Base-by-base conservation (phyloP, 192 early-diverging fungal species). In the Coemansia sp. region DNA sequence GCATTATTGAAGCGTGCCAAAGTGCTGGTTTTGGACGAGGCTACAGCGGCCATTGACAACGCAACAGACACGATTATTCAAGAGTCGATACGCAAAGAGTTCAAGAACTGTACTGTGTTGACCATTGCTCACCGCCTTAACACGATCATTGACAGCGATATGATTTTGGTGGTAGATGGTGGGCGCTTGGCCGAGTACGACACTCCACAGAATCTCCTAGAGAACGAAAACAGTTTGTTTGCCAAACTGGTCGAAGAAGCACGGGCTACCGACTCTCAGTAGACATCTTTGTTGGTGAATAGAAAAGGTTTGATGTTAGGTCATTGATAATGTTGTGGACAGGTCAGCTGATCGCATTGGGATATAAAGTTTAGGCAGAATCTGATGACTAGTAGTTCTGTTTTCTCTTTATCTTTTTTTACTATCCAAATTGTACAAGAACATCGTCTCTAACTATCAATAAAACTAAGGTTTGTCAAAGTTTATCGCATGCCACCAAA, bases 1-100 rank as follows among this genome's bases (percentile, higher is more conserved):
- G 90, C 90, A 11, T 69, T 93, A 23, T 71, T 93, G 5, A 84
- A 92, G 12, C 84, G 87, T 35, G 85, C 90, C 61, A 84, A 84
- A 38, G 73, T 94, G 19, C 67, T 97, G 61, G 82, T 97, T 3
- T 62, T 97, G 45, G 94, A 95, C 72, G 94, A 97, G 63, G 94
- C 92, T 3, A 94, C 92, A 0, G 93, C 93, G 4, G 84, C 87
- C 16, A 76, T 88, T 59, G 83, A 88, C 65, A 71, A 74, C n/a
- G 68, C 68, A 23, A 87, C 83, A 0, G 92, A 93, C 66, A 66
- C 78, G 0, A 78, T 88, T 22, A 92, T 93, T 54, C 92, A 93
- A 66, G 61, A 85, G 22, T 88, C 88, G 13, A 91, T 93, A 51
- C 85, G 91, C 53, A 50, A 60, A 12, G 86, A 92, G 63, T 92